Evolutionary conservation across 441 rosid genomes (phyloP).

Genomic region (Pelargonium exstipulatum): DNA sequence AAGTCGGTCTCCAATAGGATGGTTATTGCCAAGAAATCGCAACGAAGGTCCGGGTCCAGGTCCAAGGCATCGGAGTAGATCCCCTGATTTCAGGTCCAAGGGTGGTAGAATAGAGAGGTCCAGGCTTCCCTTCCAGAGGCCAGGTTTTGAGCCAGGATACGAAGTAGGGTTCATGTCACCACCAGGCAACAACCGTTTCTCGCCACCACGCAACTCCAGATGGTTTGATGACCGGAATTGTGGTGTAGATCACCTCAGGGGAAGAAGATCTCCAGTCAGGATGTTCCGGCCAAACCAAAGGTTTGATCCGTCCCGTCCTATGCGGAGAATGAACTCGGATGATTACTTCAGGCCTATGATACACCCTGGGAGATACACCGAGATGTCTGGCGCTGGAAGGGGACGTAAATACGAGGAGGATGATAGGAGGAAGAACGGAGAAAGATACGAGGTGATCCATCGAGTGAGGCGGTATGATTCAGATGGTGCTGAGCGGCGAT

Average conservation of each 20-base stretch:
- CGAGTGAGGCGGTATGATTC: conserved; percentile 28
- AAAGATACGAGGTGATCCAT: conserved; percentile 30
- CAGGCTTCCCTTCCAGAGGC: conserved; percentile 40
- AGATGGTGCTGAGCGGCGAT: conserved; percentile 27
- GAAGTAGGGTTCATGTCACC: conserved; percentile 29
- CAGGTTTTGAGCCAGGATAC: conserved; percentile 26
- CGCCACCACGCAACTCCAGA: conserved; percentile 29
- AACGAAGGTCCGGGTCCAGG: conserved; percentile 28
- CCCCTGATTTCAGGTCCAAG: conserved; percentile 37
- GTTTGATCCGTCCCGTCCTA: conserved; percentile 29
- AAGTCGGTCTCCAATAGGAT: conserved; percentile 41
- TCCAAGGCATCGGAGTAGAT: conserved; percentile 35
- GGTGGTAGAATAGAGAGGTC: conserved; percentile 34
- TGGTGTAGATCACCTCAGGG: conserved; percentile 32
- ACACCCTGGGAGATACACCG: conserved; percentile 28
- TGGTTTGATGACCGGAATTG: conserved; percentile 34
- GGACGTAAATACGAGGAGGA: conserved; percentile 32
- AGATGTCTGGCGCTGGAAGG: conserved; percentile 22
- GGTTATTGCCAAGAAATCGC: conserved; percentile 31
- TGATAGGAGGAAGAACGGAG: conserved; percentile 25
- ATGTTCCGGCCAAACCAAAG: conserved; percentile 31
- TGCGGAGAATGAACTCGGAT: conserved; percentile 24
- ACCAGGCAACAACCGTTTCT: conserved; percentile 13
- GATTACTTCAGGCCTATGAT: conserved; percentile 29
- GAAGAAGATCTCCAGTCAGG: conserved; percentile 35